phyloP scores from a whole-genome alignment of 75 land plant genomes.

The Ceratopteris richardii region DNA sequence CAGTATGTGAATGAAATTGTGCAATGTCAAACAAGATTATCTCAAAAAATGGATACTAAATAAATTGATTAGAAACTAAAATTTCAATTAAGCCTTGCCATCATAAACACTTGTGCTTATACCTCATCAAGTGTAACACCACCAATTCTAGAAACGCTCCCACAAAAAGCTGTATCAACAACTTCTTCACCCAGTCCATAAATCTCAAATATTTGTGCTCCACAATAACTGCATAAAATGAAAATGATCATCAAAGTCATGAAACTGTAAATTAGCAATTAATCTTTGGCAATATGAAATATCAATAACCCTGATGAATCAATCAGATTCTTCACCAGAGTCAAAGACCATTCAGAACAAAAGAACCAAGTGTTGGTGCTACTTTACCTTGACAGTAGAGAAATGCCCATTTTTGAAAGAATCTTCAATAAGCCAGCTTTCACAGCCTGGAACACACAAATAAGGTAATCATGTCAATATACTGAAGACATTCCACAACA shows the following conservation, averaged over 20 bases:
- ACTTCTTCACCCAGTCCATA: constrained; percentile 87
- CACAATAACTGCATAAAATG: constrained; percentile 68
- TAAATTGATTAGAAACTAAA: too few species aligned
- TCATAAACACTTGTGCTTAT: too few species aligned
- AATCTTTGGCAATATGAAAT: background rate
- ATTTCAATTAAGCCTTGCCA: too few species aligned
- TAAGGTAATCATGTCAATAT: background rate
- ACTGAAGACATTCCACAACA: background rate
- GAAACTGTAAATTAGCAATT: background rate
- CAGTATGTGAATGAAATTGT: too few species aligned
- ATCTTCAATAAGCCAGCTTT: constrained; percentile 88
- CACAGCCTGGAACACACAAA: constrained; percentile 13
- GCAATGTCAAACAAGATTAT: too few species aligned
- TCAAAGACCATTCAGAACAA: too few species aligned
- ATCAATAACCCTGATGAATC: too few species aligned
- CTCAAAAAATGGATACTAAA: too few species aligned
- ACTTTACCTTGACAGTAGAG: constrained; percentile 76
- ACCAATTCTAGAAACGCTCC: constrained; percentile 74
- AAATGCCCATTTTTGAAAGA: constrained; percentile 98
- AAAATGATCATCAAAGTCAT: constrained; percentile 4
- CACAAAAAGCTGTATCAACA: constrained; percentile 79
- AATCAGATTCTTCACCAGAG: background rate
- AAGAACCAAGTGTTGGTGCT: too few species aligned
- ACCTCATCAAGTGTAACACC: constrained; percentile 93
- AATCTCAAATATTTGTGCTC: constrained; percentile 98